Evolutionary conservation across 2,329 filamentous ascomycete genomes (phyloP), one percentile per base, ranked within the genome.

Genomic region (Fusarium sulawesiense): DNA sequence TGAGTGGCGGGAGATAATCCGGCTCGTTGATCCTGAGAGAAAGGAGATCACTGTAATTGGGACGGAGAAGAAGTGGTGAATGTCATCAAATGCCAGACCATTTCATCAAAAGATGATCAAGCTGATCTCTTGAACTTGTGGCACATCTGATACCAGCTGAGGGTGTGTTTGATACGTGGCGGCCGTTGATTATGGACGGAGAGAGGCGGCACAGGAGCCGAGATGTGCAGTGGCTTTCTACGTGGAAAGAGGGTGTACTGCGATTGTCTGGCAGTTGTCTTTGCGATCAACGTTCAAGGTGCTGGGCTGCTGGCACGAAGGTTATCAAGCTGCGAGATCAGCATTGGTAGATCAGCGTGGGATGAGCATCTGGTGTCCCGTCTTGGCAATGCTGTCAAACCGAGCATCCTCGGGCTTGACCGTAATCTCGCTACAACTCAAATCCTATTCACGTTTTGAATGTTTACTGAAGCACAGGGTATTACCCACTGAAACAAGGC

Each of bases 1-100:
- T 41, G 77, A 78, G 67, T 80, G 78, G 78, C 73, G 71, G 41
- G 70, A 67, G 50, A 73, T 80, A 46, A 66, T 78, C 40, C 72
- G 70, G n/a, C 69, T 72, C 40, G 69, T 78, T 49, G 77, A 78
- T 41, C 76, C 76, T 2, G 76, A 77, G 18, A 76, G 72, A 34
- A 76, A 63, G 56, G 73, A 72, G 34, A 70, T 75, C 1, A 70
- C 75, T 20, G 71, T 66, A n/a, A 54, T 72, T 8, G 73, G 66
- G 13, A 54, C 54, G 29, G 68, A 66, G 42, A 51, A 59, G 51
- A 62, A 64, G 57, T 63, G 70, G 70, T 71, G 44, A 57, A 29
- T 32, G 45, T 23, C 32, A 23, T 21, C 42, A 40, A 34, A 32
- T 29, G 14, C 48, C 32, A 30, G 25, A 27, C 14, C 18, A 21